A percentile compares a stretch with the other conserved stretches of the same genome.
Conservation (phyloP, 176 grass and related monocot genomes). For the Poa pratensis region DNA sequence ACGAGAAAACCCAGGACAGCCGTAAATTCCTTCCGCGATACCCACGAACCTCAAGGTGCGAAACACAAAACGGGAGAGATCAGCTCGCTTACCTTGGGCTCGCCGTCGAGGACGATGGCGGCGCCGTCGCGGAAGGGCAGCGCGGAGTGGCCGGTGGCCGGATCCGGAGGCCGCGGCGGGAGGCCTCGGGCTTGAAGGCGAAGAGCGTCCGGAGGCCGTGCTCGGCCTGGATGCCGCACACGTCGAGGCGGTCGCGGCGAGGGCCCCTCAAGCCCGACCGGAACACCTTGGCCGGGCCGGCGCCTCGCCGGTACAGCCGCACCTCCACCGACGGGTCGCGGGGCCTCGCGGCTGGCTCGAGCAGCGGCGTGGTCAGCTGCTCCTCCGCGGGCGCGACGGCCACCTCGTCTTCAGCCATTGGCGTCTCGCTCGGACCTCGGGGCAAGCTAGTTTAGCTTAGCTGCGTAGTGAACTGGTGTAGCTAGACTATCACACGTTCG, state of each 20-base stretch:
- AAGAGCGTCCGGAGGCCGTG: conserved; percentile 61
- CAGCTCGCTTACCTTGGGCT: conserved; percentile 49
- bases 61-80: not conserved
- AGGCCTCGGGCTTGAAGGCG: conserved; percentile 52
- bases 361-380: conserved; percentile 38
- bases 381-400: not conserved
- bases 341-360: conserved; percentile 12
- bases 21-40: not conserved
- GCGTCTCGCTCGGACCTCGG: not conserved
- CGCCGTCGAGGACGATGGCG: conserved; percentile 69
- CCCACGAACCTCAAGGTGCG: not conserved
- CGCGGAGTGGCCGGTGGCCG: conserved; percentile 55
- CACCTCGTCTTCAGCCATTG: conserved; percentile 32
- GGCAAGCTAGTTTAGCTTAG: not conserved
- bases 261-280: conserved; percentile 53
- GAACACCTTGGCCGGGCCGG: conserved; percentile 61
- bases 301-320: conserved; percentile 60
- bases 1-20: not conserved
- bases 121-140: conserved; percentile 65
- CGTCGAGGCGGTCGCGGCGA: conserved; percentile 59
- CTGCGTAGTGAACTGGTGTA: not conserved
- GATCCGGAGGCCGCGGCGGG: conserved; percentile 63
- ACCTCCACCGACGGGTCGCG: conserved; percentile 60
- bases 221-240: conserved; percentile 56
- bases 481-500: not conserved